A percentile compares a stretch with the other conserved stretches of the same genome.
phyloP scores from a whole-genome alignment of 768 basidiomycete species.

The Lentinula sp. region DNA sequence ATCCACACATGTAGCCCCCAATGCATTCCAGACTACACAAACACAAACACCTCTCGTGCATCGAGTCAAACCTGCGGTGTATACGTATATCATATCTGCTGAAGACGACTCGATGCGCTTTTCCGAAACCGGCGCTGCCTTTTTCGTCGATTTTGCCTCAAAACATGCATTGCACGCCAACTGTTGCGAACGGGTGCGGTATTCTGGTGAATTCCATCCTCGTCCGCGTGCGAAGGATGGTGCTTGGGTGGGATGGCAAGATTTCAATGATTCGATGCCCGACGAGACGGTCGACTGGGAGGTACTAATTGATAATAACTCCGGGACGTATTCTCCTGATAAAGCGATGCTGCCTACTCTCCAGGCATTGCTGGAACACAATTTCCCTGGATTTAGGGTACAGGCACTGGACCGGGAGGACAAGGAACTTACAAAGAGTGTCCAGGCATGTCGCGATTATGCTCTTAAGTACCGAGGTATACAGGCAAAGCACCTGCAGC shows the following conservation, averaged over 20 bases:
- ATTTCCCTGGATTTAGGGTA: slow-evolving; percentile 63
- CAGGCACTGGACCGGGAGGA: slow-evolving; percentile 51
- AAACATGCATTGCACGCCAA: slow-evolving; percentile 85
- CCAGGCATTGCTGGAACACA: slow-evolving; percentile 59
- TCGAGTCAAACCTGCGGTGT: slow-evolving; percentile 75
- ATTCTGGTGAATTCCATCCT: slow-evolving; percentile 80
- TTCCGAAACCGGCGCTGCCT: slow-evolving; percentile 82
- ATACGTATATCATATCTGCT: slow-evolving; percentile 77
- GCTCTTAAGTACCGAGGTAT: slow-evolving; percentile 57
- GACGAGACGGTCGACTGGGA: slow-evolving; percentile 69
- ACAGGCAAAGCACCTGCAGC: slow-evolving; percentile 54
- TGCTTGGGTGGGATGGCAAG: slow-evolving; percentile 43
- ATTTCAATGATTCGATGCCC: slow-evolving; percentile 45
- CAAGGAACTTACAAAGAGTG: slow-evolving; percentile 47
- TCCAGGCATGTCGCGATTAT: slow-evolving; percentile 63
- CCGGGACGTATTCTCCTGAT: slow-evolving; percentile 81
- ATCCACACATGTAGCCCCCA: too few relatives aligned
- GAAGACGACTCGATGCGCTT: slow-evolving; percentile 76
- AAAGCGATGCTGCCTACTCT: slow-evolving; percentile 52
- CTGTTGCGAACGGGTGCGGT: slow-evolving; percentile 62
- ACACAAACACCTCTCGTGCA: slow-evolving; percentile 13
- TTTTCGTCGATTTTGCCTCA: slow-evolving; percentile 81
- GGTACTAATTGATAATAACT: slow-evolving; percentile 81
- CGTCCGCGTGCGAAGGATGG: slow-evolving; percentile 37
- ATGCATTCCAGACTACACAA: too few relatives aligned